These are phyloP conservation scores for Cladosporium velox DNA, from an alignment of 2,329 filamentous ascomycete species.

Conservation along the genomic window DNA sequence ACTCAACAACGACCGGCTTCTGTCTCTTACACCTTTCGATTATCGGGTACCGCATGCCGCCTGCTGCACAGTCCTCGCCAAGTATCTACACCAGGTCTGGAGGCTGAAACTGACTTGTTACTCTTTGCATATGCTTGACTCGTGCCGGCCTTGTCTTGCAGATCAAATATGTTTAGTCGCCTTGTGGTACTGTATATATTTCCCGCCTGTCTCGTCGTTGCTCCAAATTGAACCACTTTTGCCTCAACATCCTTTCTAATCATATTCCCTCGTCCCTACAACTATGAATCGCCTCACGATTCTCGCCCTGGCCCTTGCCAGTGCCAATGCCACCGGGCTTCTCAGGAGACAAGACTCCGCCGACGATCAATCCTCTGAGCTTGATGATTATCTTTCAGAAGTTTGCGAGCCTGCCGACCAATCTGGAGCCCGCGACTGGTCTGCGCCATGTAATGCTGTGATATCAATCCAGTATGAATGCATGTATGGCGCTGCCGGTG, in stretches of 20 bases:
- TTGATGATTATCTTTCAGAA: conserved; percentile 25
- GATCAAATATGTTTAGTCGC: neutral
- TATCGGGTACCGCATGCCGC: neutral
- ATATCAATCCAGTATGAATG: conserved; percentile 29
- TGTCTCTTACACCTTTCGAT: neutral
- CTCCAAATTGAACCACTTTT: neutral
- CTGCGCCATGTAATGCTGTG: conserved; percentile 32
- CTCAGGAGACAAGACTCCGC: neutral
- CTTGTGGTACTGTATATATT: neutral
- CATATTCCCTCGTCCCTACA: neutral
- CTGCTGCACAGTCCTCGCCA: neutral
- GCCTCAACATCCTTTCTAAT: neutral
- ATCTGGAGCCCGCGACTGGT: conserved; percentile 27
- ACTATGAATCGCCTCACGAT: conserved; percentile 4
- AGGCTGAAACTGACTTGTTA: neutral
- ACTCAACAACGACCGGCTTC: neutral
- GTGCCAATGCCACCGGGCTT: neutral
- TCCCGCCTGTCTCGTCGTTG: neutral
- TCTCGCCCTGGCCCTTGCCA: neutral
- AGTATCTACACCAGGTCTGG: neutral
- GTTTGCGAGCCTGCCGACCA: conserved; percentile 31
- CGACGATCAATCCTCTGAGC: neutral
- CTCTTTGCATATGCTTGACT: neutral
- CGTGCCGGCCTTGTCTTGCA: neutral
- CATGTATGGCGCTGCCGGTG: conserved; percentile 21